These are phyloP conservation scores for Aschersonia sp. DNA, from an alignment of 2,329 filamentous ascomycete species.

Conservation along the genomic window DNA sequence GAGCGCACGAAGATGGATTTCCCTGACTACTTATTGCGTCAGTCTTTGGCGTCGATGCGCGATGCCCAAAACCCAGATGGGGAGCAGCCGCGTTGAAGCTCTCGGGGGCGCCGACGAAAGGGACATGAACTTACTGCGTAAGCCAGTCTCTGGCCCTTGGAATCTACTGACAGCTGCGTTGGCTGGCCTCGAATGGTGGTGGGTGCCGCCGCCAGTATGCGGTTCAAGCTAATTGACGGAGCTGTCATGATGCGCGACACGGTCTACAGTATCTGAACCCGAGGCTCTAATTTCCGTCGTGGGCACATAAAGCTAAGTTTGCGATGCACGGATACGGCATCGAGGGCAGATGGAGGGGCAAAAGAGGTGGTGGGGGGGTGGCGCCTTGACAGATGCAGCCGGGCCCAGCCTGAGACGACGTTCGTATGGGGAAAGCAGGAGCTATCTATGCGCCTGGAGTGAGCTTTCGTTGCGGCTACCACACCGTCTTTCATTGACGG, in stretches of 20 bases:
- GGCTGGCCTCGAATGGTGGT: conserved; percentile 74
- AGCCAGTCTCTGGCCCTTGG: conserved; percentile 81
- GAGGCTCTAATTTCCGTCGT: no score
- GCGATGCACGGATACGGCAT: no score
- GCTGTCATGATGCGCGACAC: conserved; percentile 14
- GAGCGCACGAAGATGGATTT: conserved; percentile 95
- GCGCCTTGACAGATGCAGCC: no score
- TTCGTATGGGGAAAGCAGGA: no score
- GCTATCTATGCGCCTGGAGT: no score
- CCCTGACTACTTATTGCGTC: conserved; percentile 41
- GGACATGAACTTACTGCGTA: conserved; percentile 57
- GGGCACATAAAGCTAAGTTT: no score
- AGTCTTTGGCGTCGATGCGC: conserved; percentile 2
- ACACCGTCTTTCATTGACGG: no score
- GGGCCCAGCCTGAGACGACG: no score
- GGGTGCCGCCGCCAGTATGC: conserved; percentile 75
- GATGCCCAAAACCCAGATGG: neutral
- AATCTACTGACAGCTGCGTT: conserved; percentile 75
- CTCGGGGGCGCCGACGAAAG: neutral
- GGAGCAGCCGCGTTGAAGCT: neutral
- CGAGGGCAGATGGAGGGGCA: no score
- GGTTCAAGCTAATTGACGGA: conserved; percentile 40
- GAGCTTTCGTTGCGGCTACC: no score
- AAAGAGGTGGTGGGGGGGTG: no score
- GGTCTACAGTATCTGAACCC: no score